Conservation (phyloP, 2,329 filamentous ascomycete genomes). For the Aspergillus brunneoviolaceus region DNA sequence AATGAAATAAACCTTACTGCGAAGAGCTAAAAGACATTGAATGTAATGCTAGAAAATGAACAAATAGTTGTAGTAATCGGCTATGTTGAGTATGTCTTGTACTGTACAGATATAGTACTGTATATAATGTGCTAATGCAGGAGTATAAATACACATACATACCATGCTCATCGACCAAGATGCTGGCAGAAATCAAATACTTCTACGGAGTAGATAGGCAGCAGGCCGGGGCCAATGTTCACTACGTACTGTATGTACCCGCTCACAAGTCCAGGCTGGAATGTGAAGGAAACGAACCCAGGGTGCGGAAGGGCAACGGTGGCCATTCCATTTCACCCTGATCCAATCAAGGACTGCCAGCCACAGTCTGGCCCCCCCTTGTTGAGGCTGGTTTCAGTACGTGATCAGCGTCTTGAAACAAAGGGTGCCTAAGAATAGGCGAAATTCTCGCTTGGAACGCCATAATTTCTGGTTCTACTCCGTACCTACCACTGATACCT, state of each 20-base stretch:
- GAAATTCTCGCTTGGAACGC: conserved; percentile 1
- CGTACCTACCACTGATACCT: neutral
- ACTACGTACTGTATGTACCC: neutral
- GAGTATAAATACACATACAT: too few relatives aligned
- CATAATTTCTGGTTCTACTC: neutral
- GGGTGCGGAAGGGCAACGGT: conserved; percentile 7
- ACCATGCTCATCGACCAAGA: too few relatives aligned
- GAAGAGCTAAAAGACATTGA: neutral
- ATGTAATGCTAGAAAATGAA: neutral
- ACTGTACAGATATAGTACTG: too few relatives aligned
- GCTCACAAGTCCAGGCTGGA: neutral
- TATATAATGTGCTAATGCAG: too few relatives aligned
- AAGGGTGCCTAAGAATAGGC: conserved; percentile 11
- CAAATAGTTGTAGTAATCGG: too few relatives aligned
- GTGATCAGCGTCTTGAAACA: conserved; percentile 17
- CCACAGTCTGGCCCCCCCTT: conserved; percentile 7
- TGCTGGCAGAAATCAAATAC: too few relatives aligned
- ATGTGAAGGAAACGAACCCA: neutral
- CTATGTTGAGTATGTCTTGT: too few relatives aligned
- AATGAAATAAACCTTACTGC: neutral
- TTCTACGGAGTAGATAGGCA: too few relatives aligned
- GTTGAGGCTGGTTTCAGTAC: conserved; percentile 11
- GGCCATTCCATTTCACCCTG: conserved; percentile 9
- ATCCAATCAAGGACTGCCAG: conserved; percentile 5
- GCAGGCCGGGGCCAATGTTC: too few relatives aligned